These are phyloP conservation scores for Auricularia auricula-judae DNA, from an alignment of 768 basidiomycete species.

Conservation along the genomic window DNA sequence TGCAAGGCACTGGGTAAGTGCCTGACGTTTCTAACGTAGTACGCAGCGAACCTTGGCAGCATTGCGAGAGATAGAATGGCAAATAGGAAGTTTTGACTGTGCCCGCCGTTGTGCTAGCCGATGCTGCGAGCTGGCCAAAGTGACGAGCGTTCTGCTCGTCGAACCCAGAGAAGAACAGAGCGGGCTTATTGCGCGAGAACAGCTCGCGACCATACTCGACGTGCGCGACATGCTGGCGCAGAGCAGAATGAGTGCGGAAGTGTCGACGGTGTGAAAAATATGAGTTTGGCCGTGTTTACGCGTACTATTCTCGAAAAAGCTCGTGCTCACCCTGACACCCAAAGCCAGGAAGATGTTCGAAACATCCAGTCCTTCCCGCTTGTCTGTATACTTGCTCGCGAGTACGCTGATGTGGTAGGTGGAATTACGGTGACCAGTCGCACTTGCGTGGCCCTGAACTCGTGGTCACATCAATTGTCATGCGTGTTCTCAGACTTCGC, in stretches of 20 bases:
- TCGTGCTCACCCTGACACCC: too few relatives aligned
- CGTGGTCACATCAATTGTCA: too few relatives aligned
- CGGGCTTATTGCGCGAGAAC: not conserved
- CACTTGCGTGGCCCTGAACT: too few relatives aligned
- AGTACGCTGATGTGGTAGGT: too few relatives aligned
- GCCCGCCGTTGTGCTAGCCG: too few relatives aligned
- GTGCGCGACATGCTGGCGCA: too few relatives aligned
- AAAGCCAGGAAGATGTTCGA: too few relatives aligned
- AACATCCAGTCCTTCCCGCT: too few relatives aligned
- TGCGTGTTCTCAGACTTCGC: too few relatives aligned
- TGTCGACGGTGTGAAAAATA: not conserved
- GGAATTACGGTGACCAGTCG: too few relatives aligned
- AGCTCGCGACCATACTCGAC: not conserved
- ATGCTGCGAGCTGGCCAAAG: not conserved
- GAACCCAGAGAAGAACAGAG: not conserved
- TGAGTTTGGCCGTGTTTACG: not conserved
- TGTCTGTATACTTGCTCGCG: too few relatives aligned
- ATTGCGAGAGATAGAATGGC: not conserved
- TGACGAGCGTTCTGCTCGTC: not conserved
- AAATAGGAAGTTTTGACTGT: not conserved
- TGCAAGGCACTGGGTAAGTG: slow-evolving; percentile 24
- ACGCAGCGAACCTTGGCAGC: not conserved
- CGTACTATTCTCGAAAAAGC: not conserved
- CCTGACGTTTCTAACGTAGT: not conserved
- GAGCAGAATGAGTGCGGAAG: not conserved